Evolutionary conservation across 1,284 basidiomycete species (phyloP).

Genomic region (Naganishia liquefaciens): DNA sequence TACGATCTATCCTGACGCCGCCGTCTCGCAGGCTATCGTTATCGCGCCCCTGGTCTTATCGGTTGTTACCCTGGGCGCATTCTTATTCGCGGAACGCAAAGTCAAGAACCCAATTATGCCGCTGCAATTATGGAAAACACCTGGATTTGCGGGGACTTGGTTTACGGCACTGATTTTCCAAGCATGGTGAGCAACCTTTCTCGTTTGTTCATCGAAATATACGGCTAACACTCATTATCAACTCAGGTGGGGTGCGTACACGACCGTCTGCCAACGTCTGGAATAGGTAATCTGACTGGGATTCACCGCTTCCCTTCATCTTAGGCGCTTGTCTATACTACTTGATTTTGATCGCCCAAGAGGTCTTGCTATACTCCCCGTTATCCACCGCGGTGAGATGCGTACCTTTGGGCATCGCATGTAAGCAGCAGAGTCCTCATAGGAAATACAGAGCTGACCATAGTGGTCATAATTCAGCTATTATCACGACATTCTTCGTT

Average conservation of each 20-base stretch:
- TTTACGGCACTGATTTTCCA: background rate
- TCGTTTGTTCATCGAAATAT: too few species aligned
- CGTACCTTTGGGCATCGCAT: background rate
- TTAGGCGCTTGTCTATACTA: background rate
- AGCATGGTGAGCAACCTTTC: background rate
- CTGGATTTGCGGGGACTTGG: background rate
- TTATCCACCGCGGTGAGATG: background rate
- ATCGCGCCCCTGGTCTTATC: background rate
- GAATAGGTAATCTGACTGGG: too few species aligned
- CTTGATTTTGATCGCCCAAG: background rate
- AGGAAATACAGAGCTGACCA: too few species aligned
- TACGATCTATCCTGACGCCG: background rate
- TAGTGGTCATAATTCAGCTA: background rate
- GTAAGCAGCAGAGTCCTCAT: background rate
- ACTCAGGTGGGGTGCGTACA: too few species aligned
- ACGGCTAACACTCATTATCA: too few species aligned
- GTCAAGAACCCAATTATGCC: constrained; percentile 7
- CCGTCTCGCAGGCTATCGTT: background rate
- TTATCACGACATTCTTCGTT: constrained; percentile 10
- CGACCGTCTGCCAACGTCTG: too few species aligned
- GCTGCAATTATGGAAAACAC: background rate
- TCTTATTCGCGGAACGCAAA: background rate
- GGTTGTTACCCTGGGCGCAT: background rate
- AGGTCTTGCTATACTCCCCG: background rate
- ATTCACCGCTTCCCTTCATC: background rate